Evolutionary conservation across 2,329 filamentous ascomycete species (phyloP).

Genomic region (Fusarium irregulare): DNA sequence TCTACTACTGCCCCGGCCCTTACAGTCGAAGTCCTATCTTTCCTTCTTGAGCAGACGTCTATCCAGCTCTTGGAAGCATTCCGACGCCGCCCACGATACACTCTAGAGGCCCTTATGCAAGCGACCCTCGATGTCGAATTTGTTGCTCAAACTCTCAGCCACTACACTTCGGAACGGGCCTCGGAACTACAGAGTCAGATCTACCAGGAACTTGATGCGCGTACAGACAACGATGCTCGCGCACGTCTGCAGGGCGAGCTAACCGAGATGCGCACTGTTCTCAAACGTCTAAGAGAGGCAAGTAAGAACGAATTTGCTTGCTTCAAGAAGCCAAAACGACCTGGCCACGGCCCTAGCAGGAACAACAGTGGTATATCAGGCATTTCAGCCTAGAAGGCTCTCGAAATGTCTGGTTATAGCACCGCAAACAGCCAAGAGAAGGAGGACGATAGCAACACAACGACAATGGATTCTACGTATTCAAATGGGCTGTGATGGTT

Average conservation of each 20-base stretch:
- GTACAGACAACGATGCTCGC: constrained; percentile 89
- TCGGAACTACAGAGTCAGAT: constrained; percentile 87
- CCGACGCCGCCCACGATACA: constrained; percentile 73
- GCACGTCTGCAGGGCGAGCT: constrained; percentile 85
- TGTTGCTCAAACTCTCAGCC: constrained; percentile 89
- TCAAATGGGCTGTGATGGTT: neutral
- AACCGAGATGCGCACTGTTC: constrained; percentile 85
- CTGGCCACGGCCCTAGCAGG: constrained; percentile 49
- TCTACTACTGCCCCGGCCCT: constrained; percentile 82
- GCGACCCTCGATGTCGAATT: constrained; percentile 98
- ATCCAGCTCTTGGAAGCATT: constrained; percentile 86
- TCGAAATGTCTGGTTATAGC: constrained; percentile 6
- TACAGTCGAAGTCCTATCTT: constrained; percentile 83
- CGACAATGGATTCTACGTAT: constrained; percentile 7
- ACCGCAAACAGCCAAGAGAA: constrained; percentile 7
- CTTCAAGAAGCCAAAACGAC: constrained; percentile 74
- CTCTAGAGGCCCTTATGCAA: constrained; percentile 88
- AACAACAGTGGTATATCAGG: constrained; percentile 47
- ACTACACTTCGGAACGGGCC: constrained; percentile 87
- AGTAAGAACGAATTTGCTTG: constrained; percentile 90
- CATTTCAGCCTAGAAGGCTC: constrained; percentile 45
- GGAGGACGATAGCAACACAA: constrained; percentile 10
- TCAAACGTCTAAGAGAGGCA: constrained; percentile 85
- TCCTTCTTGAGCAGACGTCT: constrained; percentile 85
- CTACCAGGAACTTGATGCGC: constrained; percentile 88